These are phyloP conservation scores for Papiliotrema fonsecae DNA, from an alignment of 1,284 basidiomycete species.

Conservation along the genomic window DNA sequence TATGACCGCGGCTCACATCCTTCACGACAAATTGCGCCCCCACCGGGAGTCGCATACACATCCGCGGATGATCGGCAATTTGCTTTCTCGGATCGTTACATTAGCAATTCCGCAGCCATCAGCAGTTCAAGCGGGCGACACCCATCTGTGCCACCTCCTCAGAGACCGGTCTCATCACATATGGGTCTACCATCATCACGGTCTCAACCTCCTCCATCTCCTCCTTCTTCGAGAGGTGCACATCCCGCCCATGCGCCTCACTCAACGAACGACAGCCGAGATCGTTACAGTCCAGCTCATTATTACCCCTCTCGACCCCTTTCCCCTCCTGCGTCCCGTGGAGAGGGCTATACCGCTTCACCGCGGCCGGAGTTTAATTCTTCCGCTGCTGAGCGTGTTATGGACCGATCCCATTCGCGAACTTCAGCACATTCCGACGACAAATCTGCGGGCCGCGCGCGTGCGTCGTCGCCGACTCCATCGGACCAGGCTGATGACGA, in stretches of 20 bases:
- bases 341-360: background rate
- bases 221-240: background rate
- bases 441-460: background rate
- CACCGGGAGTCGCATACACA: too few species aligned
- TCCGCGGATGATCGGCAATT: background rate
- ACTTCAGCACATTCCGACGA: background rate
- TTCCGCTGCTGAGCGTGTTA: background rate
- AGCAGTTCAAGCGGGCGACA: background rate
- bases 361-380: background rate
- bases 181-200: background rate
- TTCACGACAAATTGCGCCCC: too few species aligned
- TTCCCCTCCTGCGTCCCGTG: background rate
- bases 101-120: background rate
- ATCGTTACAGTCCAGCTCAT: background rate
- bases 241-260: background rate
- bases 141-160: slow-evolving; percentile 5
- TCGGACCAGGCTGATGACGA: background rate
- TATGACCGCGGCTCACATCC: too few species aligned
- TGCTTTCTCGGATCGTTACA: background rate
- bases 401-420: background rate
- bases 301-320: background rate
- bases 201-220: slow-evolving; percentile 1
- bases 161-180: background rate
- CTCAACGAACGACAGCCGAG: background rate
- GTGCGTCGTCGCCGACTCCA: background rate